phyloP scores from a whole-genome alignment of 257 asterid genomes.

The Petrea volubilis region DNA sequence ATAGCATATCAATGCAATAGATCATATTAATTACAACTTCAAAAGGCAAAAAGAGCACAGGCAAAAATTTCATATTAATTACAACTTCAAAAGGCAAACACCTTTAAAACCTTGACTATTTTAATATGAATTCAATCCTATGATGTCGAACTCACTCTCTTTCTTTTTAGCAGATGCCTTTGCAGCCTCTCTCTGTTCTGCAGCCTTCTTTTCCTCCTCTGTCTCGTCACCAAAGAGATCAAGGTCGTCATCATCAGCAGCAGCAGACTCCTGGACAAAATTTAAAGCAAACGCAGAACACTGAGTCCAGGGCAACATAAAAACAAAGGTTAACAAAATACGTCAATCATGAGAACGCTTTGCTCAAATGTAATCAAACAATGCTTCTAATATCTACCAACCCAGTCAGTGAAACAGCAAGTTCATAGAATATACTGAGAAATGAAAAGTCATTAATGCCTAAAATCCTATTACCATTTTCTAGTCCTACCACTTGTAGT shows the following conservation, averaged over 20 bases:
- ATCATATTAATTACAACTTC: not conserved
- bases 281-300: not conserved
- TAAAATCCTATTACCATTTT: not conserved
- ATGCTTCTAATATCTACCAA: not conserved
- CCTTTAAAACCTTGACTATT: not conserved
- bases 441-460: not conserved
- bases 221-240: constrained; percentile 97
- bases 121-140: not conserved
- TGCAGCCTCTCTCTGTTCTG: constrained; percentile 82
- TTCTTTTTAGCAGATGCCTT: constrained; percentile 88
- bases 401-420: too few relatives aligned
- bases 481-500: too few relatives aligned
- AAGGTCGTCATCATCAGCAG: constrained; percentile 73
- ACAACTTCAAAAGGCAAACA: not conserved
- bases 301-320: not conserved
- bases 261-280: constrained; percentile 48
- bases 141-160: constrained; percentile 66
- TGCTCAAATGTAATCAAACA: not conserved
- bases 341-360: not conserved
- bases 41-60: not conserved
- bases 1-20: not conserved
- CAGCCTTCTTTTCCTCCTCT: constrained; percentile 96
- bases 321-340: not conserved
- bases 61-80: not conserved
- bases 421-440: not conserved